Evolutionary conservation across 192 early-diverging fungal genomes (phyloP), one percentile per base, ranked within the genome.

Genomic region (Phycomyces blakesleeanus): DNA sequence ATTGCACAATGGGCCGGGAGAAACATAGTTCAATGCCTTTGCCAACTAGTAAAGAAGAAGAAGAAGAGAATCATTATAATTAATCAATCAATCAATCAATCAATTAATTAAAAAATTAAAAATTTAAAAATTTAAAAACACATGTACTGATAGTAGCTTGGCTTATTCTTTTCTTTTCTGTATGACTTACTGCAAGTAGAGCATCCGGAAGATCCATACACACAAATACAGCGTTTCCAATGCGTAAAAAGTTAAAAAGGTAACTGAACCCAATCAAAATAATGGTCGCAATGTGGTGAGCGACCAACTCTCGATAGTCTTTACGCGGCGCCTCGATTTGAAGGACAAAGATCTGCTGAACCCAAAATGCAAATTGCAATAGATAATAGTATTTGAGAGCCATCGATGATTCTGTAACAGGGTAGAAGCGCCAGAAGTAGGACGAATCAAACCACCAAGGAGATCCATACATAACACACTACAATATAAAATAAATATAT

Each of bases 21-120:
- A 68, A n/a, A 88, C 42, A 51, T 94, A 94, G 62, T 90, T 89
- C 24, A 91, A 69, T 52, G 82, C 83, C 75, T 94, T 94, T 26
- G 92, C 89, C 15, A 84, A 57, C 83, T 84, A 68, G 10, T 18
- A 61, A 42, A 57, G 6, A 18, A 52, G 37, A 59, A 34, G 50
- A 40, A 26, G 34, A 37, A 53, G 65, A 37, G 7, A 21, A 52
- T 14, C 16, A 63, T 24, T 24, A 42, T 15, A 47, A 7, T 6
- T 11, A 65, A 37, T 25, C 34, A 25, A 24, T 24, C 16, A 49
- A n/a, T n/a, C n/a, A n/a, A n/a, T n/a, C n/a, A n/a, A n/a, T n/a
- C n/a, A n/a, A n/a, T n/a, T n/a, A n/a, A n/a, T n/a, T 47, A 39
- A 15, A 25, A 57, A 24, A 44, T 25, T 26, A 53, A 34, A 39